Base-by-base conservation (phyloP, 331 rosid genomes). In the Acacia concinna region DNA sequence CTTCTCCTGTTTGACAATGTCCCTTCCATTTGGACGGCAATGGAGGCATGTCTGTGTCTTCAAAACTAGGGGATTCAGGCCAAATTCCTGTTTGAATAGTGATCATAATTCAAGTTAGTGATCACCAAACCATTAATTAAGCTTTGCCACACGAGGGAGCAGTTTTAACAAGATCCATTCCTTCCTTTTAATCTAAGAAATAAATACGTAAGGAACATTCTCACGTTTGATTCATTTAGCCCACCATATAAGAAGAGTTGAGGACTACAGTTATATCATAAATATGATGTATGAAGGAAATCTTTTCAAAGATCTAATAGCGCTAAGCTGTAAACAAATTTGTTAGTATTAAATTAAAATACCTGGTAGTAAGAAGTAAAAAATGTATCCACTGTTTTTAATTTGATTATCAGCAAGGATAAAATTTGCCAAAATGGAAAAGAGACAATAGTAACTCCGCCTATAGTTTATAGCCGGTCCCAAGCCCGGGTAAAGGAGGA, bases 31-130 rank as follows among this genome's bases (percentile, higher is more conserved):
- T 54, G 13, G 76, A 59, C 15, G 97, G 96, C 71, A 84, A 86
- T 0, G 91, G 96, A 79, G 94, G 93, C 97, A 92, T 92, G 86
- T 74, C 82, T 28, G 77, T 82, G 82, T 92, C 97, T 6, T 75
- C 73, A 79, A 92, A 92, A 67, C 97, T 92, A 38, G 96, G 90
- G 51, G 97, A 92, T 85, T 92, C 97, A 8, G 97, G 97, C 97
- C 97, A 92, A 80, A 92, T 92, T 86, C 97, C 97, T 92, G 88
- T 46, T 78, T 75, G 73, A 59, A 59, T 59, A 59, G 18, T 59
- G 20, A 52, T 78, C 34, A 25, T 68, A 23, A 41, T 41, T 10
- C 69, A 71, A 86, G 59, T 64, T 32, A 60, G 25, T 56, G 10
- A 3, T 23, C 31, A 21, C 64, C 30, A 56, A 25, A 21, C 64